Percentiles rank a stretch among this genome's conserved stretches.
Conservation (phyloP, 768 basidiomycete genomes). For the Mycena epipterygia region DNA sequence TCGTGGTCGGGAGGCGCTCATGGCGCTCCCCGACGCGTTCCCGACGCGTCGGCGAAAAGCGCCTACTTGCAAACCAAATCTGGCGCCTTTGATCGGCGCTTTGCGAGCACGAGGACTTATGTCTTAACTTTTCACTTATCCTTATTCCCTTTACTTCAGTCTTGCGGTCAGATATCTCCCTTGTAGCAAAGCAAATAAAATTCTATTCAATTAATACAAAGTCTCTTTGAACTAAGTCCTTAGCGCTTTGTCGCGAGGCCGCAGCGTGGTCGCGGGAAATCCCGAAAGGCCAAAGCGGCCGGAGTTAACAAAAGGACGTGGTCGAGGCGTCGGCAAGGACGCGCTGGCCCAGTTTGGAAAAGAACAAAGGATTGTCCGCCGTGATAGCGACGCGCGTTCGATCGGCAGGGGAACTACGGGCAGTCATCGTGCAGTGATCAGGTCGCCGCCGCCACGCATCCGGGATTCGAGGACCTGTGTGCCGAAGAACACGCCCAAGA, state of each 20-base stretch:
- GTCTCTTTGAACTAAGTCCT: not conserved
- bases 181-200: not conserved
- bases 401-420: too few relatives aligned
- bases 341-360: not conserved
- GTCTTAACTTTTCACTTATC: not conserved
- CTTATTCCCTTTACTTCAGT: not conserved
- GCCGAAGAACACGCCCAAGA: too few relatives aligned
- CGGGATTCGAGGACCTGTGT: too few relatives aligned
- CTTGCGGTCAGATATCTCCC: not conserved
- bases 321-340: not conserved
- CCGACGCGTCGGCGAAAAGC: not conserved
- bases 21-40: too few relatives aligned
- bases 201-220: not conserved
- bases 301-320: not conserved
- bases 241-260: not conserved
- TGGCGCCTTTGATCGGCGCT: not conserved
- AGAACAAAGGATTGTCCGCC: conserved; percentile 1
- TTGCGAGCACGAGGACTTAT: not conserved
- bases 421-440: too few relatives aligned
- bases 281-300: conserved; percentile 4
- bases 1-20: too few relatives aligned
- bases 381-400: too few relatives aligned
- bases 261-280: conserved; percentile 1
- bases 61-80: not conserved
- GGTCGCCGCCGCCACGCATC: too few relatives aligned